Evolutionary conservation across 108 stramenopile species (phyloP), one percentile per base, ranked within the genome.

Genomic region (Skeletonema costatum): DNA sequence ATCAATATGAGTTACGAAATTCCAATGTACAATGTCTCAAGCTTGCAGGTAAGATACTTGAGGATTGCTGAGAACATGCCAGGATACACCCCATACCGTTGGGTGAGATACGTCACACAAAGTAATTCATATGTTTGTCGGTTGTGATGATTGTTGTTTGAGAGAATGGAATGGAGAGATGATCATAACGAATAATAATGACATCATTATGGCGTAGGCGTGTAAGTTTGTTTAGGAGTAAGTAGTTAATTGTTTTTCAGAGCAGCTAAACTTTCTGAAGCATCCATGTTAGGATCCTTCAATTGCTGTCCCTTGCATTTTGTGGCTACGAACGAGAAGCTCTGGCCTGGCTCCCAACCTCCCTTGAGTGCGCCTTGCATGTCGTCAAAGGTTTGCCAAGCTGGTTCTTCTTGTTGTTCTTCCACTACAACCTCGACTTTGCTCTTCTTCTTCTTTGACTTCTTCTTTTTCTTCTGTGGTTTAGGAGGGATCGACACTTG

Each of bases 61-160:
- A 88, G 97, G 75, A 98, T 99, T 74, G 96, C 97, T 4, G 99
- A 99, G 74, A 84, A 88, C 71, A 92, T 92, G 87, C 96, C 92
- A 56, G 93, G 95, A 61, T 99, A 99, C 87, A 96, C 98, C 41
- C 99, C 99, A 17, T 98, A 98, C 77, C 96, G 99, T 66, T 99
- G 99, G 99, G 99, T 99, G 32, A 92, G 99, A 61, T 99, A 99
- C 78, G 98, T 99, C 68, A 98, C 99, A 32, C 97, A 98, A 79
- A 94, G 94, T 59, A 93, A 83, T 64, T 96, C 93, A 32, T 99
- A 99, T 86, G 98, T 99, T 62, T 97, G 97, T 80, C 80, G 97
- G 68, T 83, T 97, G 87, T 97, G 73, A 83, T 74, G 64, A 41
- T 51, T 30, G 41, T 17, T 64, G 17, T 50, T n/a, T 1, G 4